Evolutionary conservation across 148 eudicot species (phyloP).

Genomic region (Salicornia ramosissima): DNA sequence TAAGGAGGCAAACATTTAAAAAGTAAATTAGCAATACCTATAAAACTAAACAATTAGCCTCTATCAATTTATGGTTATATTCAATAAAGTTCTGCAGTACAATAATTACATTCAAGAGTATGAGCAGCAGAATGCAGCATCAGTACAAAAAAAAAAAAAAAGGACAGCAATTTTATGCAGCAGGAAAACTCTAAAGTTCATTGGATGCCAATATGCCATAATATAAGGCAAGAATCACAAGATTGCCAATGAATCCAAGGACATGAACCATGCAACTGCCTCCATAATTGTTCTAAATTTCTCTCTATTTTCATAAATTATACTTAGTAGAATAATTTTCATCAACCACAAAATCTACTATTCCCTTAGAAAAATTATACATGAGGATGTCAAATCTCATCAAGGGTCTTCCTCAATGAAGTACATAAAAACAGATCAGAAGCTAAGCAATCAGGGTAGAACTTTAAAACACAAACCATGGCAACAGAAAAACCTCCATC

Average conservation of each 20-base stretch:
- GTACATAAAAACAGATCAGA: background rate
- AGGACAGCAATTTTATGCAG: background rate
- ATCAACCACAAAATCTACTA: background rate
- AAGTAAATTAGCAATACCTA: no score
- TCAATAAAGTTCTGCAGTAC: background rate
- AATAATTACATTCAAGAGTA: background rate
- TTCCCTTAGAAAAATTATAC: background rate
- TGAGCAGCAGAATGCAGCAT: background rate
- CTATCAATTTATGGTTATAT: no score
- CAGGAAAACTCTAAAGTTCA: no score
- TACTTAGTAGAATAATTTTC: background rate
- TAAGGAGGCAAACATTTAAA: no score
- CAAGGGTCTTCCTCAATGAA: background rate
- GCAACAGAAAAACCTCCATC: no score
- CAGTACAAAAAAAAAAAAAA: background rate
- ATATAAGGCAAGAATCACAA: no score
- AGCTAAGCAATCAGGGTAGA: background rate
- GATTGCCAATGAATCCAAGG: no score
- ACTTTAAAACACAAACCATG: background rate
- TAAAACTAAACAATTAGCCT: no score
- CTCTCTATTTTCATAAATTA: background rate
- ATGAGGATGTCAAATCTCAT: background rate
- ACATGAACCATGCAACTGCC: no score
- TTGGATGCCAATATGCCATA: no score
- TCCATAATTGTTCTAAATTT: no score